These are phyloP conservation scores for Phytophthora pluvialis DNA, from an alignment of 352 stramenopile species.

Conservation along the genomic window DNA sequence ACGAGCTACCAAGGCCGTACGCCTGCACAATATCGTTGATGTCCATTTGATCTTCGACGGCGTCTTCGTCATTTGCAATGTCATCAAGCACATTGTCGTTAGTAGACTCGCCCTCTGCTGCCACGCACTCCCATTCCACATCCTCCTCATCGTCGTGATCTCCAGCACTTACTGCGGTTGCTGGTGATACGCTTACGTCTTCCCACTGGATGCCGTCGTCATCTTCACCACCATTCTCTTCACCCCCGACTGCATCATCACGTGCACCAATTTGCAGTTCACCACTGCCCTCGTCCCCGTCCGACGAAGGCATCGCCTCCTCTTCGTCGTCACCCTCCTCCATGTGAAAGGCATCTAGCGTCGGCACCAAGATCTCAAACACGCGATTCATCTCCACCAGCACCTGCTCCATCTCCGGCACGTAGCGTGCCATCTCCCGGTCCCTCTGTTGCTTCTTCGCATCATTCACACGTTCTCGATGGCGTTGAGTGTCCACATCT, in stretches of 20 bases:
- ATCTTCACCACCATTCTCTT: conserved; percentile 4
- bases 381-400: conserved; percentile 76
- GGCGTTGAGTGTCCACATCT: conserved; percentile 12
- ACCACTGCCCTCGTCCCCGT: not conserved
- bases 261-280: too few species aligned
- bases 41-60: conserved; percentile 50
- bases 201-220: conserved; percentile 40
- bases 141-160: conserved; percentile 20
- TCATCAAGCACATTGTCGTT: not conserved
- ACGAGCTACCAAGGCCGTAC: conserved; percentile 78
- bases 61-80: conserved; percentile 9
- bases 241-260: not conserved
- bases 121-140: conserved; percentile 34
- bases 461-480: conserved; percentile 30
- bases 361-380: conserved; percentile 80
- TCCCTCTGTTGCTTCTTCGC: conserved; percentile 40
- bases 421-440: conserved; percentile 54
- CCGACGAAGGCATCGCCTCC: not conserved
- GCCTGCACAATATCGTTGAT: conserved; percentile 82
- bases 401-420: conserved; percentile 72
- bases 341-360: conserved; percentile 66
- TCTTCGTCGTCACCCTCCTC: conserved; percentile 7
- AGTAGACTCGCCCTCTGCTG: conserved; percentile 2
- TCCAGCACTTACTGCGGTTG: conserved; percentile 1
- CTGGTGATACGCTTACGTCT: conserved; percentile 3